Evolutionary conservation across 192 early-diverging fungal genomes (phyloP).

Genomic region (Backusella parvicylindrica): DNA sequence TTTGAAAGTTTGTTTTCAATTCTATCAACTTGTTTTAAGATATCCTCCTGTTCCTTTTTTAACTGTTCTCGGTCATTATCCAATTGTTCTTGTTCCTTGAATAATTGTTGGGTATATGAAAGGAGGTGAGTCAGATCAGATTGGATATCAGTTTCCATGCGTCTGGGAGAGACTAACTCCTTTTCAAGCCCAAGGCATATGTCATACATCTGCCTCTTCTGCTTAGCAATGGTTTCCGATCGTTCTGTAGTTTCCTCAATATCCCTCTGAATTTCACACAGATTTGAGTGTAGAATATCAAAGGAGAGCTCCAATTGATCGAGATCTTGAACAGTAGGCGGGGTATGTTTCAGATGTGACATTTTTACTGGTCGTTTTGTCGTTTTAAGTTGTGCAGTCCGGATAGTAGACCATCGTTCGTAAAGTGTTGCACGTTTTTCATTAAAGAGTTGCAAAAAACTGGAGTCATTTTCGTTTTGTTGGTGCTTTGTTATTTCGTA

Average conservation of each 20-base stretch:
- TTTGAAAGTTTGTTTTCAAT: background rate
- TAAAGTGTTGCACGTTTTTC: background rate
- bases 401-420: background rate
- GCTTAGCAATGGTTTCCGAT: slow-evolving; percentile 28
- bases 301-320: slow-evolving; percentile 48
- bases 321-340: slow-evolving; percentile 12
- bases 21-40: slow-evolving; percentile 8
- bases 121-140: slow-evolving; percentile 36
- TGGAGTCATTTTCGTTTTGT: background rate
- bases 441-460: background rate
- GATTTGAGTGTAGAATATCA: slow-evolving; percentile 47
- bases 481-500: background rate
- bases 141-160: slow-evolving; percentile 16
- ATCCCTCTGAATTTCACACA: slow-evolving; percentile 48
- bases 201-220: slow-evolving; percentile 46
- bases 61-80: slow-evolving; percentile 22
- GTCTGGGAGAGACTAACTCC: background rate
- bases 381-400: background rate
- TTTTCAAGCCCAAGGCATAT: slow-evolving; percentile 38
- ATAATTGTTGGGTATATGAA: slow-evolving; percentile 34
- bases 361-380: background rate
- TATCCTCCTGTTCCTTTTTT: slow-evolving; percentile 33
- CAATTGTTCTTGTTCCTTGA: slow-evolving; percentile 28
- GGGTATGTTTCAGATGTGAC: background rate
- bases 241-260: slow-evolving; percentile 38